Percentiles rank a stretch among this genome's conserved stretches.
Evolutionary conservation across 768 basidiomycete species (phyloP).

Genomic region (Mycena belliarum): DNA sequence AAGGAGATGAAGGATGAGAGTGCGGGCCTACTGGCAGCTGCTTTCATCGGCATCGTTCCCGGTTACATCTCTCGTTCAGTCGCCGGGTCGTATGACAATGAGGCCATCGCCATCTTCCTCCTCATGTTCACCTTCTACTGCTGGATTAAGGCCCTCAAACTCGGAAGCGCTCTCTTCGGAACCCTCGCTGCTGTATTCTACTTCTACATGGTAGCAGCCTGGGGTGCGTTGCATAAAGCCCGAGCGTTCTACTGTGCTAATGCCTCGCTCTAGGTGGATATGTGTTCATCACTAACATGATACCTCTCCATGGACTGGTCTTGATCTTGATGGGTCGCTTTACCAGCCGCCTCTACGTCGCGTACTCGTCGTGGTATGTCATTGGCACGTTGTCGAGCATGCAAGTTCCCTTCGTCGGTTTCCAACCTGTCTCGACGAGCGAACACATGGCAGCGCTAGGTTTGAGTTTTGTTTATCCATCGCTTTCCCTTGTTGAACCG

Average conservation of each 20-base stretch:
- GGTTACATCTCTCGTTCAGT: constrained; percentile 99
- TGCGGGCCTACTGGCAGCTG: constrained; percentile 95
- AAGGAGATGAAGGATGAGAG: constrained; percentile 95
- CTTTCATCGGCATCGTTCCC: constrained; percentile 97
- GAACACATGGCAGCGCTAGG: constrained; percentile 99
- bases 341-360: constrained; percentile 88
- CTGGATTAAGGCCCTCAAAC: constrained; percentile 96
- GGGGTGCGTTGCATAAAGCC: constrained; percentile 61
- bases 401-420: constrained; percentile 99
- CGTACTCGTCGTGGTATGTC: constrained; percentile 97
- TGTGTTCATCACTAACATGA: constrained; percentile 99
- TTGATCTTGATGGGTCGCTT: constrained; percentile 96
- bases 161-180: constrained; percentile 90
- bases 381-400: constrained; percentile 97
- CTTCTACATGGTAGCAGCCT: constrained; percentile 99
- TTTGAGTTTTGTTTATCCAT: constrained; percentile 32
- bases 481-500: constrained; percentile 10
- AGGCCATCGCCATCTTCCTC: constrained; percentile 99
- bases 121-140: constrained; percentile 98
- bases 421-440: constrained; percentile 95
- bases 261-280: constrained; percentile 71
- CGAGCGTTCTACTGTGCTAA: background rate
- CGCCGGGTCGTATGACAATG: constrained; percentile 98
- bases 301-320: constrained; percentile 92
- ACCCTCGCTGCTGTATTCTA: constrained; percentile 93